Percentiles rank a stretch among this genome's conserved stretches.
Conservation (phyloP, 371 early-diverging fungal species). For the Saksenaea oblongispora region DNA sequence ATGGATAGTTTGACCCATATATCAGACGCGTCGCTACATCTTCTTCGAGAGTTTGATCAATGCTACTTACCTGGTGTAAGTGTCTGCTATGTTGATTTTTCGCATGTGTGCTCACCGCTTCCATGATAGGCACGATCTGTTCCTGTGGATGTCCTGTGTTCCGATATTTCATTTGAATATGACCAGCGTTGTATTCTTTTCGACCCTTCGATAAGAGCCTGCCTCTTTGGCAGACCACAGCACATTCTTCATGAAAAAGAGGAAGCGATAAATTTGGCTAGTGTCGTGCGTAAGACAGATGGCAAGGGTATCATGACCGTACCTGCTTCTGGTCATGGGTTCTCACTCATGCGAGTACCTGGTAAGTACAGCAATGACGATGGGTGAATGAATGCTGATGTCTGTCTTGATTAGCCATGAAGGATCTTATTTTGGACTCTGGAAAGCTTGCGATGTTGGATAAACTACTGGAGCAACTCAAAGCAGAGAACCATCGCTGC, state of each 20-base stretch:
- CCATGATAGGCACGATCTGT: constrained; percentile 63
- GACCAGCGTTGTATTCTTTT: constrained; percentile 59
- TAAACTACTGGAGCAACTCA: constrained; percentile 83
- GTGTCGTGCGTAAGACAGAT: constrained; percentile 24
- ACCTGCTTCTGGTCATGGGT: constrained; percentile 39
- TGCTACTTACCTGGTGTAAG: constrained; percentile 39
- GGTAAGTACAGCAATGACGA: constrained; percentile 21
- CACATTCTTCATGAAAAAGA: constrained; percentile 18
- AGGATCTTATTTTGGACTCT: constrained; percentile 87
- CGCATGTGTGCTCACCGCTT: constrained; percentile 13
- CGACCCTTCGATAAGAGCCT: constrained; percentile 44
- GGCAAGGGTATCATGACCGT: constrained; percentile 36
- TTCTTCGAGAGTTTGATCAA: constrained; percentile 27
- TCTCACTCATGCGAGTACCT: constrained; percentile 48
- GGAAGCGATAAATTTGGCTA: constrained; percentile 19
- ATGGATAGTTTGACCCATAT: constrained; percentile 36
- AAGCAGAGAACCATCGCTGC: constrained; percentile 92
- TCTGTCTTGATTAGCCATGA: constrained; percentile 55
- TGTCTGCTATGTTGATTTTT: neutral
- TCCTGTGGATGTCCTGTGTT: constrained; percentile 65
- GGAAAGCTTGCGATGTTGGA: constrained; percentile 95
- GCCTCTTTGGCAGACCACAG: constrained; percentile 52
- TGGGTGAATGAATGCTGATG: neutral
- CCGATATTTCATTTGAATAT: constrained; percentile 64
- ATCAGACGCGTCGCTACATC: constrained; percentile 19